Base-by-base conservation (phyloP, 192 early-diverging fungal species). In the Helicostylum pulchrum region DNA sequence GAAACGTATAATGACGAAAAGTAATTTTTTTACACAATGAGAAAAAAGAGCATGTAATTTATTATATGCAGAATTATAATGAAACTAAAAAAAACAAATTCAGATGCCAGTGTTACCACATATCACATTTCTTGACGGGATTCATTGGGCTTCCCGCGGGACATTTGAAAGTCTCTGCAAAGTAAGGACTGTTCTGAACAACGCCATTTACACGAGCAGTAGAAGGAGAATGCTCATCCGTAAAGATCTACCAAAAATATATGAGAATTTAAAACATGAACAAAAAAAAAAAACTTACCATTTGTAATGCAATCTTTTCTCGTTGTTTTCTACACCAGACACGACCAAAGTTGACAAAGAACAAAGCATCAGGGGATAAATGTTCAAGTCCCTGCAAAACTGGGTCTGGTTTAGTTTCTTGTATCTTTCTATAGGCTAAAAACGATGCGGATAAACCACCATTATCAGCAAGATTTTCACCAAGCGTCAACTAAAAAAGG, bases 401-500 rank as follows among this genome's bases (percentile, higher is more conserved):
- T 14, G 15, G 26, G 34, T 67, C 46, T 2, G 69, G 67, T 19
- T 72, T 69, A 51, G 72, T 70, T 2, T 70, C 8, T 53, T 53
- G 65, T 4, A 39, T 6, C 4, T 39, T 39, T n/a, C 17, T 32
- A 77, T 76, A 89, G 9, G 77, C 83, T 52, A 74, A 63, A 15
- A 52, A 78, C 6, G 85, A 66, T 2, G 69, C 70, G 47, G 72
- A 62, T 8, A 87, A 19, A 4, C 88, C 88, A 56, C 87, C 88
- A 58, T 88, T 88, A 59, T 90, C 88, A 6, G 88, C 84, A 19
- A 90, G 50, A 55, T 89, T 90, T 71, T 90, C 88, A 17, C 76
- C 75, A 2, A 88, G 54, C 0, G 88, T 88, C 45, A 71, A 55
- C 50, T 69, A 56, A 17, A 48, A 4, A 51, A n/a, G 19, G 4